Evolutionary conservation across 2,329 filamentous ascomycete species (phyloP), one percentile per base, ranked within the genome.

Genomic region (Nannizzia gypsea): DNA sequence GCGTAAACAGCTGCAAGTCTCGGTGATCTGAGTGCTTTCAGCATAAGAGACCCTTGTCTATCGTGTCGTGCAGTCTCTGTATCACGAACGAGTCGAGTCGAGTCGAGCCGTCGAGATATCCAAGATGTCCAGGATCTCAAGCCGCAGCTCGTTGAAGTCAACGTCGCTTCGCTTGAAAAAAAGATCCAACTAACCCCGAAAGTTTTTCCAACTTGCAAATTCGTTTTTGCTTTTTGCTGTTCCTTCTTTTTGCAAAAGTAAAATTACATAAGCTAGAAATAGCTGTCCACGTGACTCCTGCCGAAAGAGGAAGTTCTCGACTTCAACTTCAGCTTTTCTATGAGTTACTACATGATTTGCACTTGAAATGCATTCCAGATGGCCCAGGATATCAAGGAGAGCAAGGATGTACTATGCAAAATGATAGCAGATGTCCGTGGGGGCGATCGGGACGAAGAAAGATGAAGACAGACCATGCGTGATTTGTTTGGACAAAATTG

Each of bases 401-500:
- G 69, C 64, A 74, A 75, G 61, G 67, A 74, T 65, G 71, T 78
- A 26, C 69, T 78, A 50, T 73, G 76, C 56, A 73, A 70, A 36
- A 78, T 76, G 0, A 70, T 79, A 3, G 63, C 69, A n/a, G 75
- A 79, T 67, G 74, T 78, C 63, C 67, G 66, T n/a, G 26, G n/a
- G 26, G 28, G 17, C 50, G 62, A 67, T 36, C 70, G 71, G 56
- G 64, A 72, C 48, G 64, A 70, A 42, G 62, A n/a, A 60, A 42
- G 68, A 70, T 61, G 68, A 70, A 57, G 75, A 80, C 63, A 34
- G n/a, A 9, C 83, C 80, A 68, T 96, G 91, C 72, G 89, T 95
- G 64, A 93, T 97, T 72, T 97, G 91, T 72, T 83, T 96, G 62
- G 88, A 92, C 60, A 69, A 76, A 58, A 79, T 96, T 67, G 83